Evolutionary conservation across 192 early-diverging fungal species (phyloP).

Genomic region (Spizellomyces sp.): DNA sequence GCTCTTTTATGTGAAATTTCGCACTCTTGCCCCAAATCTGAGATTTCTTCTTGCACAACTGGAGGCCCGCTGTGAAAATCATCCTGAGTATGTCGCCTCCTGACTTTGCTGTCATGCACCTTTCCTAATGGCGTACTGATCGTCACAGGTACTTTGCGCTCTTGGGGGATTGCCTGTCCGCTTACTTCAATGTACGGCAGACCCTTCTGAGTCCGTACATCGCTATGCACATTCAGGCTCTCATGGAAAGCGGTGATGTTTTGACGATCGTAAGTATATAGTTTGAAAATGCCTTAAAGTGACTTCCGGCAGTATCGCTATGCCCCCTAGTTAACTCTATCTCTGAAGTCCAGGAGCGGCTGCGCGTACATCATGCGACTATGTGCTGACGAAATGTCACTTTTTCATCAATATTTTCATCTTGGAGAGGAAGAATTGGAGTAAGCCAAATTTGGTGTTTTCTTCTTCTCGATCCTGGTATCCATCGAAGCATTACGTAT

Average conservation of each 20-base stretch:
- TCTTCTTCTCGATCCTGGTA: no score
- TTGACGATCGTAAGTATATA: conserved; percentile 22
- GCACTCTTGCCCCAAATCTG: conserved; percentile 63
- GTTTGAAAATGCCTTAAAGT: neutral
- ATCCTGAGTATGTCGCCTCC: conserved; percentile 64
- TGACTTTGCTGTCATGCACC: neutral
- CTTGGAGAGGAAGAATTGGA: conserved; percentile 71
- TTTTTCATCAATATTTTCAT: conserved; percentile 81
- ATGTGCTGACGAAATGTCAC: conserved; percentile 79
- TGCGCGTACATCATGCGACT: conserved; percentile 83
- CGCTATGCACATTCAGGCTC: conserved; percentile 59
- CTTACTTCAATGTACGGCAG: conserved; percentile 75
- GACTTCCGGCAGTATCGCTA: neutral
- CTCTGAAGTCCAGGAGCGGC: conserved; percentile 66
- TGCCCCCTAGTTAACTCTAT: neutral
- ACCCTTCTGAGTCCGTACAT: conserved; percentile 70
- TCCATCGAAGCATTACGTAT: neutral
- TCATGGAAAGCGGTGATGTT: conserved; percentile 37
- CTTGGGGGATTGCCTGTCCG: conserved; percentile 71
- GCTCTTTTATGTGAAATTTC: conserved; percentile 82
- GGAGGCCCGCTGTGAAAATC: conserved; percentile 65
- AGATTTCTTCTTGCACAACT: conserved; percentile 72
- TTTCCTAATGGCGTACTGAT: neutral
- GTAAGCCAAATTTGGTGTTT: conserved; percentile 47
- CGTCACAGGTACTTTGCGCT: conserved; percentile 62